phyloP scores from a whole-genome alignment of 768 basidiomycete species.

The Auricularia auricula-judae region DNA sequence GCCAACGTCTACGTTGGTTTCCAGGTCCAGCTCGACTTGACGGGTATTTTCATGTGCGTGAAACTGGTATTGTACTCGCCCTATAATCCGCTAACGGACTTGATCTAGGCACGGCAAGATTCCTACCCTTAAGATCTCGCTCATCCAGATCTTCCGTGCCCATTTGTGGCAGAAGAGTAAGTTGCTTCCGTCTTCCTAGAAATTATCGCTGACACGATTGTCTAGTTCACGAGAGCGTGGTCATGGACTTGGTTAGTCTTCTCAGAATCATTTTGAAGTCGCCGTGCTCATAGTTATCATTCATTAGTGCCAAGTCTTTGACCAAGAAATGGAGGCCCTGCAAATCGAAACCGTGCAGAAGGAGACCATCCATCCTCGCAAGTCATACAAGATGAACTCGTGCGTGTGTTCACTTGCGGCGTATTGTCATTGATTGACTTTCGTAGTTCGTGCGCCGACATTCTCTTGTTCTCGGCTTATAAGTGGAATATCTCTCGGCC shows the following conservation, averaged over 20 bases:
- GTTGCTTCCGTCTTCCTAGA: slow-evolving; percentile 21
- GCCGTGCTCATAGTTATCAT: slow-evolving; percentile 4
- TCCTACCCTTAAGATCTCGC: slow-evolving; percentile 93
- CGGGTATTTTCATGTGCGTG: slow-evolving; percentile 82
- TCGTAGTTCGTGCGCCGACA: slow-evolving; percentile 79
- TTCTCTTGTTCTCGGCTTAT: slow-evolving; percentile 91
- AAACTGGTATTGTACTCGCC: not conserved
- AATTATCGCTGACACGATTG: slow-evolving; percentile 7
- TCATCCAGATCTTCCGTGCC: slow-evolving; percentile 99
- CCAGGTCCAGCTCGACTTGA: slow-evolving; percentile 97
- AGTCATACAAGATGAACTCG: slow-evolving; percentile 99
- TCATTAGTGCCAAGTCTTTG: slow-evolving; percentile 86
- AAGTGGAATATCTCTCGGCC: slow-evolving; percentile 99
- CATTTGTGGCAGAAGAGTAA: slow-evolving; percentile 99
- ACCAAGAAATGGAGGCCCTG: slow-evolving; percentile 94
- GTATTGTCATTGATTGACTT: not conserved
- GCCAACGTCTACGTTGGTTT: slow-evolving; percentile 99
- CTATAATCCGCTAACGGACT: not conserved
- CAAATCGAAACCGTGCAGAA: slow-evolving; percentile 99
- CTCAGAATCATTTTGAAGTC: not conserved
- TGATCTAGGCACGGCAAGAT: slow-evolving; percentile 85
- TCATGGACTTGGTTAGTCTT: slow-evolving; percentile 68
- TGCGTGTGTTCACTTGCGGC: slow-evolving; percentile 2
- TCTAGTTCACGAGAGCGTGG: slow-evolving; percentile 79
- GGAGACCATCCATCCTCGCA: slow-evolving; percentile 98